A percentile compares a stretch with the other conserved stretches of the same genome.
Evolutionary conservation across 163 green algal genomes (phyloP).

Genomic region (Scenedesmus sp.): DNA sequence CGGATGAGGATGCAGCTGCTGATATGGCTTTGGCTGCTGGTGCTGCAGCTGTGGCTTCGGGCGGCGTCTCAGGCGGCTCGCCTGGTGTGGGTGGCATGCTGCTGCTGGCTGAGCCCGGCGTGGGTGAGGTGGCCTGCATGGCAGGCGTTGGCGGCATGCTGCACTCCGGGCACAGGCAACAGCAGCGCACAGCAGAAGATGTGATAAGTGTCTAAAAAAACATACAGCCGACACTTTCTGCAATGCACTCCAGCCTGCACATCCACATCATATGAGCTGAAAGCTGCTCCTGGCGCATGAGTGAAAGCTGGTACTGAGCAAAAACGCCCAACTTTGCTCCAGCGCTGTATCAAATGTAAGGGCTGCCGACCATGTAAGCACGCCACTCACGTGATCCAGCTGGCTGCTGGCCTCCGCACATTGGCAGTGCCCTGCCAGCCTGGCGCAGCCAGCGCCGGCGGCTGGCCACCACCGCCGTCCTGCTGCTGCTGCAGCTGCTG

Average conservation of each 20-base stretch:
- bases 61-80: neutral
- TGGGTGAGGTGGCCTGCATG: slow-evolving; percentile 56
- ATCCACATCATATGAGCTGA: neutral
- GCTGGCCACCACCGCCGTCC: slow-evolving; percentile 33
- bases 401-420: slow-evolving; percentile 59
- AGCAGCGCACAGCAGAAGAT: neutral
- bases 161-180: neutral
- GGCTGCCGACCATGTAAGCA: neutral
- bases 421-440: slow-evolving; percentile 76
- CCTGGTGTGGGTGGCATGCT: slow-evolving; percentile 1
- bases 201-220: no score
- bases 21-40: neutral
- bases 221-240: neutral
- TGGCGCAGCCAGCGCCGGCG: slow-evolving; percentile 74
- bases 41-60: neutral
- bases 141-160: neutral
- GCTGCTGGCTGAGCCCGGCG: neutral
- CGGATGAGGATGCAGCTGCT: neutral
- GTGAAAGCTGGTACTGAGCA: no score
- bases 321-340: no score
- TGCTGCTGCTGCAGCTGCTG: neutral
- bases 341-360: neutral
- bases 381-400: neutral
- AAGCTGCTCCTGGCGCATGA: no score
- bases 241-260: neutral